Evolutionary conservation across 176 grass and related monocot genomes (phyloP), one percentile per base, ranked within the genome.

Genomic region (Phyllostachys edulis): DNA sequence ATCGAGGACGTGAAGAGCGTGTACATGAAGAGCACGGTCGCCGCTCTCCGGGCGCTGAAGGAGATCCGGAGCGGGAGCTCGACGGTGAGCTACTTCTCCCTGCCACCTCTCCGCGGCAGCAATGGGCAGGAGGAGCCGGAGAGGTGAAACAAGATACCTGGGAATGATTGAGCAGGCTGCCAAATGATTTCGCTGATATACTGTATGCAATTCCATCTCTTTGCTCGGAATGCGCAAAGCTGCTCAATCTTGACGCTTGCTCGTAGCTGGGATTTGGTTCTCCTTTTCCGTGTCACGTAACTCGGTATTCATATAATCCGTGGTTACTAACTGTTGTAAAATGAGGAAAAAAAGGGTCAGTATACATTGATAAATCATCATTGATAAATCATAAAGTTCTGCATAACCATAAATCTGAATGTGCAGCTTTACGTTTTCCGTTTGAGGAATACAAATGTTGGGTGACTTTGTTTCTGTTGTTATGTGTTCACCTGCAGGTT

Each of bases 61-160:
- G 94, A 93, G 62, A 96, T 93, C 24, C 85, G 90, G 20, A 91
- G 94, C 76, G 77, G 77, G 77, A 93, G 94, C 83, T 96, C 94
- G 0, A 96, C 90, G 0, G 88, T 91, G 38, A 96, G 84, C 46
- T 67, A 75, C 0, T 91, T 93, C 78, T 96, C 90, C 63, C 61
- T 96, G 46, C 94, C 94, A 11, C 86, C 94, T 9, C 63, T 93
- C 49, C 77, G 83, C 56, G 86, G 70, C 71, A 74, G 14, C 12
- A 73, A 39, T 26, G 79, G 40, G 21, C 79, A 66, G 6, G 80
- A 77, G 50, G 73, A 75, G 10, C 45, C 56, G 17, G 72, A 59
- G 62, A 49, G 37, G 57, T 88, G 85, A 73, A 75, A 64, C 29
- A 78, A 74, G 2, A 69, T 88, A 26, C 23, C 56, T 76, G 17